phyloP scores from a whole-genome alignment of 352 stramenopile genomes.

The Phytopythium ostracodes region DNA sequence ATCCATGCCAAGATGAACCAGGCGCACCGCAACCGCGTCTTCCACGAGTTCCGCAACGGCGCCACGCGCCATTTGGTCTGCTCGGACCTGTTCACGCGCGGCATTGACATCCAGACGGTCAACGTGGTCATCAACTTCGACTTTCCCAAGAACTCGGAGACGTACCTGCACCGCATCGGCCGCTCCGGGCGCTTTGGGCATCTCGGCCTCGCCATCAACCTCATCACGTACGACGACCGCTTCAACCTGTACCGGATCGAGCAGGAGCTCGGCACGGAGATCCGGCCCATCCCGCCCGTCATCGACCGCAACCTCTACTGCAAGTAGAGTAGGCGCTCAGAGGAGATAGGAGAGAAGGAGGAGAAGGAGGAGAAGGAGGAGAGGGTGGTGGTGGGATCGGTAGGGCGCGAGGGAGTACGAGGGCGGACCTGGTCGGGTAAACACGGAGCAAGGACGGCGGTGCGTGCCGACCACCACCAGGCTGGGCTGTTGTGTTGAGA shows the following conservation, averaged over 20 bases:
- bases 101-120: slow-evolving; percentile 99
- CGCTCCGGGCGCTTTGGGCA: slow-evolving; percentile 98
- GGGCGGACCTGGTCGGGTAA: background rate
- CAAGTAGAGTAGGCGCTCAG: slow-evolving; percentile 33
- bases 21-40: slow-evolving; percentile 98
- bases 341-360: background rate
- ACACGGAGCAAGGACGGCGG: background rate
- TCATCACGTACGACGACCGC: slow-evolving; percentile 99
- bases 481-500: background rate
- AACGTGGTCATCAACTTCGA: slow-evolving; percentile 99
- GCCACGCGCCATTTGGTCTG: slow-evolving; percentile 97
- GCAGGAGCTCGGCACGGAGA: slow-evolving; percentile 99
- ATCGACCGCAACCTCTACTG: slow-evolving; percentile 99
- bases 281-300: slow-evolving; percentile 96
- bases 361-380: slow-evolving; percentile 3
- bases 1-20: slow-evolving; percentile 99
- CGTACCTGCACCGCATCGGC: slow-evolving; percentile 99
- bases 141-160: slow-evolving; percentile 99
- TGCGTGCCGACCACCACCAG: slow-evolving; percentile 3
- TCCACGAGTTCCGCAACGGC: slow-evolving; percentile 99
- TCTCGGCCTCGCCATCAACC: slow-evolving; percentile 98
- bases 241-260: slow-evolving; percentile 98
- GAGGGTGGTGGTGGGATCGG: slow-evolving; percentile 7
- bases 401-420: background rate
- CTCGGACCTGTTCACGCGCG: slow-evolving; percentile 98